Evolutionary conservation across 2,329 filamentous ascomycete species (phyloP), one percentile per base, ranked within the genome.

Genomic region (Zymoseptoria ardabiliae): DNA sequence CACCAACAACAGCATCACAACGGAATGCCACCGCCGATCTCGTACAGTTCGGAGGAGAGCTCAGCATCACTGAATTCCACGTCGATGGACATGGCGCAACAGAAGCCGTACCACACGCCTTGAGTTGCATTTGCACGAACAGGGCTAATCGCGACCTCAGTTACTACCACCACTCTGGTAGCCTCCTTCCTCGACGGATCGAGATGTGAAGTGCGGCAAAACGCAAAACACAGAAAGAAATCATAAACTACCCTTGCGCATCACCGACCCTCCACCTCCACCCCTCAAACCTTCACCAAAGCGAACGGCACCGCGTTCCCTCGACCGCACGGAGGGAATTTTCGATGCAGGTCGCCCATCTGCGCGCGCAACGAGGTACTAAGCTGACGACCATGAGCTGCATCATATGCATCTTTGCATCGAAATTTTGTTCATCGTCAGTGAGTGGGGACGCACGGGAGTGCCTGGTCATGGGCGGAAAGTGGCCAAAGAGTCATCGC

Each of bases 1-100:
- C 28, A 52, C 8, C 56, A 57, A 28, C 53, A 53, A 55, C 53
- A 28, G 23, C 50, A 51, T 5, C 56, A 58, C 52, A 41, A 50
- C 28, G 20, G 49, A 19, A 30, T 53, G 19, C 22, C 35, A 19
- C 57, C 22, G 30, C 60, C 59, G 8, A 59, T 63, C 9, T 57
- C 61, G 23, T 59, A 63, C 23, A 63, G 61, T 52, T 66, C 64
- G 5, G 64, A 66, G 56, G 64, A 66, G 48, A 62, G 59, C 56
- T 55, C 54, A 2, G 60, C 60, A 19, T 66, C 64, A 5, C 56
- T 65, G 13, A 55, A 54, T 19, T 65, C 64, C n/a, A 61, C 57
- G 23, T 57, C 61, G 41, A 25, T 59, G 20, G 61, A 61, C 23
- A 55, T 52, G 20, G 59, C 56, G 50, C 35, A 17, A 45, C 35